Evolutionary conservation across 2,329 filamentous ascomycete genomes (phyloP).

Genomic region (Parafenestella ontariensis): DNA sequence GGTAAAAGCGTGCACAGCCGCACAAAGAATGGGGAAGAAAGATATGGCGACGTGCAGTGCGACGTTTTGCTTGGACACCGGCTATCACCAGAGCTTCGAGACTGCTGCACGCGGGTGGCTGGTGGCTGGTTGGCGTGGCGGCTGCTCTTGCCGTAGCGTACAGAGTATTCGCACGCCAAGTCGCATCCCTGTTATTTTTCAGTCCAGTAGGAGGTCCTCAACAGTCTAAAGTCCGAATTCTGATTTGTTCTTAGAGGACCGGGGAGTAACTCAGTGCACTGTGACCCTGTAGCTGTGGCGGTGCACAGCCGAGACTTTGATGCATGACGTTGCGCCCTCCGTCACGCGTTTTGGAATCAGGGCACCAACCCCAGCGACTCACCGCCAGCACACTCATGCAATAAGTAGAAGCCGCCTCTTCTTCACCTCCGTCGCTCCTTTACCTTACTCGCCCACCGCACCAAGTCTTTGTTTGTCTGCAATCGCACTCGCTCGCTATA

Average conservation of each 20-base stretch:
- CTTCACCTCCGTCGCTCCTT: slow-evolving; percentile 20
- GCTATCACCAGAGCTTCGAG: neutral
- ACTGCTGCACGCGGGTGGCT: too few relatives aligned
- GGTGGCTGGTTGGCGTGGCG: slow-evolving; percentile 1
- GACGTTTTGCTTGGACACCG: slow-evolving; percentile 1
- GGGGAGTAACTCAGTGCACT: too few relatives aligned
- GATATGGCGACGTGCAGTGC: neutral
- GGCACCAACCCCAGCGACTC: slow-evolving; percentile 19
- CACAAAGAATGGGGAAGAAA: slow-evolving; percentile 34
- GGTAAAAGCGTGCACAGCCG: slow-evolving; percentile 35
- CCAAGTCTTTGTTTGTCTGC: slow-evolving; percentile 18
- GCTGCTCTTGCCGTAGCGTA: too few relatives aligned
- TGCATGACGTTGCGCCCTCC: slow-evolving; percentile 29
- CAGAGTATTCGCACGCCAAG: too few relatives aligned
- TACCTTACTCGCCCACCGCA: slow-evolving; percentile 15
- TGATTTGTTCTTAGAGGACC: too few relatives aligned
- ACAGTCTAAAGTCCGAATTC: too few relatives aligned
- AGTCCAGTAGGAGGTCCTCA: too few relatives aligned
- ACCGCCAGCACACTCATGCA: slow-evolving; percentile 32
- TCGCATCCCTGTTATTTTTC: too few relatives aligned
- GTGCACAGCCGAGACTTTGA: slow-evolving; percentile 9
- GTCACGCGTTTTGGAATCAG: slow-evolving; percentile 31
- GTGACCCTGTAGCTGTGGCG: slow-evolving; percentile 25
- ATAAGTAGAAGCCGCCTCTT: slow-evolving; percentile 27
- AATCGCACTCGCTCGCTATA: slow-evolving; percentile 40